Percentiles rank a stretch among this genome's conserved stretches.
Conservation (phyloP, 2,329 filamentous ascomycete species). For the Curvularia sp. region DNA sequence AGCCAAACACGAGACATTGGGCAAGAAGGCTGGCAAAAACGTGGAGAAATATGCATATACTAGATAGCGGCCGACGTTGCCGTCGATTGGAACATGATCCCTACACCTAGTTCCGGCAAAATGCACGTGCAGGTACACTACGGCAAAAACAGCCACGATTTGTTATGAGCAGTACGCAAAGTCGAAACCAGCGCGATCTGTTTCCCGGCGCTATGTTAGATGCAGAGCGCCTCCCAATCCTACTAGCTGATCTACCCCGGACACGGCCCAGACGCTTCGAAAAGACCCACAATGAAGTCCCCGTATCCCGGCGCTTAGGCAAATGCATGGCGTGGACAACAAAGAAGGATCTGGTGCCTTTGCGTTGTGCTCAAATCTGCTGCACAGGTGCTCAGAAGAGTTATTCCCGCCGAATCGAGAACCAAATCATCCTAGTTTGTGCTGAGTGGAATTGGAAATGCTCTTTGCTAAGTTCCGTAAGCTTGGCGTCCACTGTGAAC, state of each 20-base stretch:
- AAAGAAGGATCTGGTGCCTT: background rate
- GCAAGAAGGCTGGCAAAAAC: slow-evolving; percentile 27
- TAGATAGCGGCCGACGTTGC: slow-evolving; percentile 29
- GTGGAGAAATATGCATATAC: slow-evolving; percentile 39
- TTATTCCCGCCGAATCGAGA: slow-evolving; percentile 33
- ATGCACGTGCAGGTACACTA: slow-evolving; percentile 30
- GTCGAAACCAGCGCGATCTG: background rate
- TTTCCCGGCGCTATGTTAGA: background rate
- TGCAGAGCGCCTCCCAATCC: slow-evolving; percentile 1
- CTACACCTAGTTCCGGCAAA: slow-evolving; percentile 29
- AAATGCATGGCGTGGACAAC: background rate
- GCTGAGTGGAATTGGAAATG: slow-evolving; percentile 21
- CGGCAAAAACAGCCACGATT: slow-evolving; percentile 34
- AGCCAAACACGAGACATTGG: slow-evolving; percentile 26
- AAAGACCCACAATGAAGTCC: background rate
- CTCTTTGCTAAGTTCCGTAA: slow-evolving; percentile 16
- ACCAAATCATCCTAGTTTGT: slow-evolving; percentile 31
- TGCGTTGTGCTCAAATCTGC: background rate
- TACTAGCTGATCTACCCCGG: background rate
- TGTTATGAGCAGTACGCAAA: slow-evolving; percentile 22
- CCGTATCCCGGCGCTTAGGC: background rate
- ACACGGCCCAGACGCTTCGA: slow-evolving; percentile 6
- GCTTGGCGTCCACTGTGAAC: slow-evolving; percentile 30
- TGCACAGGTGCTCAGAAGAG: background rate
- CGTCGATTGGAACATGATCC: slow-evolving; percentile 31